phyloP scores from a whole-genome alignment of 2,329 filamentous ascomycete genomes.

The Xylaria sp. region DNA sequence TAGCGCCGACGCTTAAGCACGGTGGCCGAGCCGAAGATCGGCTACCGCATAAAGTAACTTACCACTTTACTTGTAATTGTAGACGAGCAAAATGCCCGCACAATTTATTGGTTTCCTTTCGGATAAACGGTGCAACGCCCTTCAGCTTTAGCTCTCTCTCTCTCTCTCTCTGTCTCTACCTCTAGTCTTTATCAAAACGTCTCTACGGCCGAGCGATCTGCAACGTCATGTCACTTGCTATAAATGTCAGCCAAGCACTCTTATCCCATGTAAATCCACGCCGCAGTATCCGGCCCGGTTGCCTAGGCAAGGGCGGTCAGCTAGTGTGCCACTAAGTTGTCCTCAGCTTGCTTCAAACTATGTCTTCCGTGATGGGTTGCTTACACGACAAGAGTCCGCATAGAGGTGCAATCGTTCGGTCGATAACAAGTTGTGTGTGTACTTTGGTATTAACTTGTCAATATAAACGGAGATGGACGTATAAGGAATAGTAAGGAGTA shows the following conservation, averaged over 20 bases:
- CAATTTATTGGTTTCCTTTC: conserved; percentile 19
- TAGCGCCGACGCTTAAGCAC: conserved; percentile 11
- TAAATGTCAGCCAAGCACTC: conserved; percentile 15
- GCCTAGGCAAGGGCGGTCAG: conserved; percentile 4
- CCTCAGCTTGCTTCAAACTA: background rate
- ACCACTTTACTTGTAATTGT: background rate
- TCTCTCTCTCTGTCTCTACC: conserved; percentile 1
- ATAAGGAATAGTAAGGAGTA: background rate
- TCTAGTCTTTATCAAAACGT: conserved; percentile 20
- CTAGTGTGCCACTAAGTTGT: background rate
- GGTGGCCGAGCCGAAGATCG: conserved; percentile 19
- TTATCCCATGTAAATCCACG: conserved; percentile 13
- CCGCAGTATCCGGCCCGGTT: conserved; percentile 22
- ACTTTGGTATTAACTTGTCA: background rate
- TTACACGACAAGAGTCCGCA: background rate
- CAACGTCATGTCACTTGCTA: conserved; percentile 17
- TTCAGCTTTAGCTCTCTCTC: conserved; percentile 11
- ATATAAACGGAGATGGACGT: background rate
- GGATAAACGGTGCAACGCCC: conserved; percentile 24
- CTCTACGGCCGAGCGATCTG: conserved; percentile 32
- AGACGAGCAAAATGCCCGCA: conserved; percentile 5
- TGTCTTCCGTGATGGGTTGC: background rate
- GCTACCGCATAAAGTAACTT: background rate
- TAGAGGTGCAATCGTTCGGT: background rate
- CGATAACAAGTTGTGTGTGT: background rate